phyloP scores from a whole-genome alignment of 352 stramenopile genomes.

The Phytophthora ohioensis region DNA sequence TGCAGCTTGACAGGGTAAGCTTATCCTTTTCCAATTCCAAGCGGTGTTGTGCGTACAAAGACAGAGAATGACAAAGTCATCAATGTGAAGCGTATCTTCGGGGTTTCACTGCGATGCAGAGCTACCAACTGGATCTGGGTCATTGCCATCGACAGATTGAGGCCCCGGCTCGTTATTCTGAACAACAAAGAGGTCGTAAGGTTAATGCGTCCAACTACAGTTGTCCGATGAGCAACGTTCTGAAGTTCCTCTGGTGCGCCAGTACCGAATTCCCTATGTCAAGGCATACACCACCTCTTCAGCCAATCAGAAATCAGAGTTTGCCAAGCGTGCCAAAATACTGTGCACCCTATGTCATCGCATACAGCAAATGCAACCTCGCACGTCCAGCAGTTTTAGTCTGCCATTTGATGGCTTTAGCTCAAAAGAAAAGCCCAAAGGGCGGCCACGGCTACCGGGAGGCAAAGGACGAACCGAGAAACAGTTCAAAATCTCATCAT shows the following conservation, averaged over 20 bases:
- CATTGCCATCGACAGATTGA: slow-evolving; percentile 13
- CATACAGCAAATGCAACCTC: too few relatives aligned
- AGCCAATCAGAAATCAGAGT: too few relatives aligned
- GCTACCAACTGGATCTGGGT: slow-evolving; percentile 3
- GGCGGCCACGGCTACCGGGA: too few relatives aligned
- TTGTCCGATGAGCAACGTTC: not conserved
- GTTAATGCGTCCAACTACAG: not conserved
- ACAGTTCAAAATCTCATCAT: too few relatives aligned
- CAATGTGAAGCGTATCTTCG: slow-evolving; percentile 12
- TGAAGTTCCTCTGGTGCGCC: not conserved
- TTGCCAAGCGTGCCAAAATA: too few relatives aligned
- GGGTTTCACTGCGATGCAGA: not conserved
- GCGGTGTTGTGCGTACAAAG: slow-evolving; percentile 14
- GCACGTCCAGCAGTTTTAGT: too few relatives aligned
- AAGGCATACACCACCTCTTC: too few relatives aligned
- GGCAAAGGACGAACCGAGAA: too few relatives aligned
- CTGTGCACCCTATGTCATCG: too few relatives aligned
- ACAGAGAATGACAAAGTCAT: slow-evolving; percentile 15
- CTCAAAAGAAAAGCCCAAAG: too few relatives aligned
- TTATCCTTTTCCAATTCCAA: slow-evolving; percentile 20
- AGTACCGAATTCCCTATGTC: not conserved
- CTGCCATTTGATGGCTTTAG: too few relatives aligned
- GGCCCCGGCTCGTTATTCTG: not conserved
- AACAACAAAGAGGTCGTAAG: not conserved
- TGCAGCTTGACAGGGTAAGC: not conserved